Conservation (phyloP, 805 yeast species). For the Ogataea sp. region DNA sequence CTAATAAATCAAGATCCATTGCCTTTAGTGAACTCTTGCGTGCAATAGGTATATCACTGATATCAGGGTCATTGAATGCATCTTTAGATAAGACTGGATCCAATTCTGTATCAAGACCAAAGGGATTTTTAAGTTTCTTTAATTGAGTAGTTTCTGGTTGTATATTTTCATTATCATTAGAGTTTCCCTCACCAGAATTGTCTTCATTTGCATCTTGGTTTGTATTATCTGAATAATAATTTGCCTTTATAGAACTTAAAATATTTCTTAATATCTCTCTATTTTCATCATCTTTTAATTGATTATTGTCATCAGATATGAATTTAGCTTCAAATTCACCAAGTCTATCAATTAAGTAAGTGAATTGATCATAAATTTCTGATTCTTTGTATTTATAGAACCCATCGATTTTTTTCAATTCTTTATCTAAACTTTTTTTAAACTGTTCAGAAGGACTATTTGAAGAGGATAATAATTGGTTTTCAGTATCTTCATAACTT, state of each 20-base stretch:
- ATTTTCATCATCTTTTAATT: conserved; percentile 6
- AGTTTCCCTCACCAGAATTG: conserved; percentile 6
- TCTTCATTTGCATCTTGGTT: no score
- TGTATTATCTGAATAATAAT: no score
- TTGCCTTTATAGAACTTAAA: conserved; percentile 5
- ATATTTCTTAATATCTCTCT: conserved; percentile 10
- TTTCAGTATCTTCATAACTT: conserved; percentile 14
- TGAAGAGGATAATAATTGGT: conserved; percentile 20
- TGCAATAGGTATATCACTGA: no score
- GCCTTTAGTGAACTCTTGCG: conserved; percentile 18
- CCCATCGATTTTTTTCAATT: conserved; percentile 63
- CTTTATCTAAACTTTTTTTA: conserved; percentile 65
- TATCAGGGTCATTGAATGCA: conserved; percentile 12
- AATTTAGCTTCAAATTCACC: conserved; percentile 46
- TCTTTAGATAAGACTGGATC: conserved; percentile 12
- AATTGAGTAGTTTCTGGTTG: neutral
- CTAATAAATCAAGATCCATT: conserved; percentile 17
- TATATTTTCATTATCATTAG: neutral
- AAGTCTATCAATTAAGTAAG: conserved; percentile 52
- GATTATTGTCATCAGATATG: conserved; percentile 8
- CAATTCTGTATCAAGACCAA: neutral
- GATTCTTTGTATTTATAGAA: conserved; percentile 66
- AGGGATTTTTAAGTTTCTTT: neutral
- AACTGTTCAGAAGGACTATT: conserved; percentile 53
- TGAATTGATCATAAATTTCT: conserved; percentile 44